Evolutionary conservation across 2,329 filamentous ascomycete genomes (phyloP), one percentile per base, ranked within the genome.

Genomic region (Cladorrhinum sp.): DNA sequence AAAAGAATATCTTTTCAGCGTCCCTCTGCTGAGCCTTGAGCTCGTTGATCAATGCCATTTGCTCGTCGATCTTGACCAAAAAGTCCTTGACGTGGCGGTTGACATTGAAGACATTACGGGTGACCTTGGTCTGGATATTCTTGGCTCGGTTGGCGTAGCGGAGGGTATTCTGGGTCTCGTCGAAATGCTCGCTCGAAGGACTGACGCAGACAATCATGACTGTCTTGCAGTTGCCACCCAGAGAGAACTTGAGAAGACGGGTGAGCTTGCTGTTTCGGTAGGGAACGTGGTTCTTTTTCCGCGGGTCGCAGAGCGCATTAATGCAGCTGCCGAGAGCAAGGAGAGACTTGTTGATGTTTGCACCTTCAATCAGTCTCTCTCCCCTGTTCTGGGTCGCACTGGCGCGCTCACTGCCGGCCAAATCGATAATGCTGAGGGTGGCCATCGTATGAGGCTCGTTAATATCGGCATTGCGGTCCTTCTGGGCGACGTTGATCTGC

Each of bases 181-280:
- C 95, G 69, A 95, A 99, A 76, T 99, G 95, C 4, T 91, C 90
- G 70, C 95, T 98, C 0, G 92, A 97, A 1, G 95, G 95, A 68
- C 93, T 97, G 57, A 99, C 91, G 70, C 95, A 99, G 24, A 99
- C 95, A 74, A 99, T 98, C 95, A 99, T 99, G 73, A 99, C 95
- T 0, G 95, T 99, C 77, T 93, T 96, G 82, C 95, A 99, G 75
- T 99, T 99, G 2, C 95, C 95, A 27, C 95, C 95, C 0, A 99
- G 85, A 0, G 93, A 96, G 76, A 99, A 99, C 71, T 99, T 99
- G 57, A 99, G 84, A 3, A 99, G 81, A 57, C 95, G 88, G 0
- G 95, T 99, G 58, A 99, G 87, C 71, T 98, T 99, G 65, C 93
- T 98, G 78, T 99, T 98, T 68, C 95, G 87, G 78, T 99, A 99